Percentiles rank a stretch among this genome's conserved stretches.
phyloP scores from a whole-genome alignment of 139 green algal genomes.

The Asterochloris sp. region DNA sequence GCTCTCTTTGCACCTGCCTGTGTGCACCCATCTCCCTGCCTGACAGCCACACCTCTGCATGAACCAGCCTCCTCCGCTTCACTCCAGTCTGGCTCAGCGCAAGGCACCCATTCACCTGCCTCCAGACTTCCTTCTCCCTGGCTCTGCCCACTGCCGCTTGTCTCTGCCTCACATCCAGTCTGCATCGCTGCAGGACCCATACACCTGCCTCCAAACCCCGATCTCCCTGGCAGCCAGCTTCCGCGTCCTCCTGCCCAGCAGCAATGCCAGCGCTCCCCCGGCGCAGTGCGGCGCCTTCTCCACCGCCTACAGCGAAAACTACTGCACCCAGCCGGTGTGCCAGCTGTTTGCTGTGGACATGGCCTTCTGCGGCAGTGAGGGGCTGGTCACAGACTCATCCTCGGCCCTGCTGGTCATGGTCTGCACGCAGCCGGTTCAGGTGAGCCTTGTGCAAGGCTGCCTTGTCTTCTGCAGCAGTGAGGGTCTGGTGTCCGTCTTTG shows the following conservation, averaged over 20 bases:
- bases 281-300: conserved; percentile 12
- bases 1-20: too few relatives aligned
- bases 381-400: conserved; percentile 12
- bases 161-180: too few relatives aligned
- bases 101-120: too few relatives aligned
- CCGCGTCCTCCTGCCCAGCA: background rate
- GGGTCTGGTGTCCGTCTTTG: conserved; percentile 7
- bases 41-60: too few relatives aligned
- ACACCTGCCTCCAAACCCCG: conserved; percentile 3
- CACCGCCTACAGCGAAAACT: conserved; percentile 6
- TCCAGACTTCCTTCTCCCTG: too few relatives aligned
- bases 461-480: conserved; percentile 15
- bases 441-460: background rate
- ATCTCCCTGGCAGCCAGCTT: conserved; percentile 10
- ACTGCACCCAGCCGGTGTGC: conserved; percentile 20
- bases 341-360: conserved; percentile 23
- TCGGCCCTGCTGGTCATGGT: conserved; percentile 15
- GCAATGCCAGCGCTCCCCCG: background rate
- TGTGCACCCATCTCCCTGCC: too few relatives aligned
- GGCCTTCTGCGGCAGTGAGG: conserved; percentile 20
- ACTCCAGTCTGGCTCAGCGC: too few relatives aligned
- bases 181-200: conserved; percentile 7
- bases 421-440: conserved; percentile 2
- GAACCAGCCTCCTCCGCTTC: too few relatives aligned
- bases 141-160: too few relatives aligned